These are phyloP conservation scores for Mariannaea elegans DNA, from an alignment of 2,329 filamentous ascomycete species.

Conservation along the genomic window DNA sequence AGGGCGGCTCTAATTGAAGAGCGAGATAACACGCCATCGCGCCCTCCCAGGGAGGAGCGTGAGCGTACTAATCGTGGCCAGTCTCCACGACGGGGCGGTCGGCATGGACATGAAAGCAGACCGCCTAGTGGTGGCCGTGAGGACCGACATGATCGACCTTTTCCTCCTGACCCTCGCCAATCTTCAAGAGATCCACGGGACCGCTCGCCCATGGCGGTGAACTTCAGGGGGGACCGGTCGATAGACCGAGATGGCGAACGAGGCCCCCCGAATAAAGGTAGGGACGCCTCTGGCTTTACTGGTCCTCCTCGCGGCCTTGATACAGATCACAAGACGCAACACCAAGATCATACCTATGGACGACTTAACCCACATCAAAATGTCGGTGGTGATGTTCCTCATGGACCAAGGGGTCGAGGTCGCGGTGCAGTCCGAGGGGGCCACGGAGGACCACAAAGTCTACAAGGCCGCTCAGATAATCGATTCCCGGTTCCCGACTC, in stretches of 20 bases:
- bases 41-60: constrained; percentile 55
- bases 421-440: constrained; percentile 52
- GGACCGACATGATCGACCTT: constrained; percentile 56
- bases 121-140: constrained; percentile 53
- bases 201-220: constrained; percentile 42
- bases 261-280: constrained; percentile 47
- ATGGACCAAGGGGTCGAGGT: constrained; percentile 64
- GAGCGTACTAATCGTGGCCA: constrained; percentile 52
- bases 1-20: constrained; percentile 57
- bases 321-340: constrained; percentile 58
- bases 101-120: constrained; percentile 43
- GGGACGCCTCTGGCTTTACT: constrained; percentile 52
- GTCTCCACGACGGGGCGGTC: constrained; percentile 58
- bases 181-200: constrained; percentile 44
- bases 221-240: constrained; percentile 46
- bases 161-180: constrained; percentile 46
- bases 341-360: constrained; percentile 70
- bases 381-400: constrained; percentile 56
- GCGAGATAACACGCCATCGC: constrained; percentile 45
- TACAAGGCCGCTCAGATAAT: constrained; percentile 52
- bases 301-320: constrained; percentile 52
- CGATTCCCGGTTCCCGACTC: constrained; percentile 53
- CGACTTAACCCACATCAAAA: constrained; percentile 64
- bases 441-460: constrained; percentile 45
- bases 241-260: constrained; percentile 52